Conservation (phyloP, 2,329 filamentous ascomycete genomes). For the Fusarium sterilihyphosum region DNA sequence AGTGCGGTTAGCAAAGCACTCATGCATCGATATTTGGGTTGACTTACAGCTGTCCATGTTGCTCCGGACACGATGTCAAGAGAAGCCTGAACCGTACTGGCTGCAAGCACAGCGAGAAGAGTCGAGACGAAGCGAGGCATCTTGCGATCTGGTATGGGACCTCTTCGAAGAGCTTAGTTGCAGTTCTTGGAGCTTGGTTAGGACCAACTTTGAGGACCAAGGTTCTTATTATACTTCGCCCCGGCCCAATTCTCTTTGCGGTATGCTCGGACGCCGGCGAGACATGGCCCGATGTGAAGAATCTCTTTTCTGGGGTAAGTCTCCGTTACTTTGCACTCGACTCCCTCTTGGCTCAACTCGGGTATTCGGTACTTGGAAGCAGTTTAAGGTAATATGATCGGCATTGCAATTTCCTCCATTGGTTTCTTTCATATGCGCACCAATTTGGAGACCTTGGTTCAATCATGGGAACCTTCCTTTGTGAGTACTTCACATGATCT, state of each 20-base stretch:
- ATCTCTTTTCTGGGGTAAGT: not conserved
- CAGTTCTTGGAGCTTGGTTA: not conserved
- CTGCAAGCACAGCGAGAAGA: slow-evolving; percentile 12
- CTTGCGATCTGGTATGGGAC: no score
- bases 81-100: slow-evolving; percentile 7
- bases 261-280: not conserved
- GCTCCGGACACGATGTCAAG: slow-evolving; percentile 55
- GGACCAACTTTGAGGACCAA: not conserved
- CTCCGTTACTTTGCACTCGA: not conserved
- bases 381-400: not conserved
- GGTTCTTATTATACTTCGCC: not conserved
- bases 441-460: not conserved
- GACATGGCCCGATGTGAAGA: not conserved
- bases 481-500: slow-evolving; percentile 3
- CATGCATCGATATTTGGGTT: accelerated
- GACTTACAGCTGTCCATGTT: slow-evolving; percentile 57
- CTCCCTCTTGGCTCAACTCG: no score
- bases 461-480: not conserved
- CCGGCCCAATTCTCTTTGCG: not conserved
- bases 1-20: accelerated
- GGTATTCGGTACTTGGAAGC: not conserved
- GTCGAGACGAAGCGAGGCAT: slow-evolving; percentile 9
- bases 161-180: not conserved
- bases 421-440: not conserved
- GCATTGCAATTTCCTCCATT: not conserved